Evolutionary conservation across 176 grass and related monocot genomes (phyloP).

Genomic region (Calamus simplicifolius): DNA sequence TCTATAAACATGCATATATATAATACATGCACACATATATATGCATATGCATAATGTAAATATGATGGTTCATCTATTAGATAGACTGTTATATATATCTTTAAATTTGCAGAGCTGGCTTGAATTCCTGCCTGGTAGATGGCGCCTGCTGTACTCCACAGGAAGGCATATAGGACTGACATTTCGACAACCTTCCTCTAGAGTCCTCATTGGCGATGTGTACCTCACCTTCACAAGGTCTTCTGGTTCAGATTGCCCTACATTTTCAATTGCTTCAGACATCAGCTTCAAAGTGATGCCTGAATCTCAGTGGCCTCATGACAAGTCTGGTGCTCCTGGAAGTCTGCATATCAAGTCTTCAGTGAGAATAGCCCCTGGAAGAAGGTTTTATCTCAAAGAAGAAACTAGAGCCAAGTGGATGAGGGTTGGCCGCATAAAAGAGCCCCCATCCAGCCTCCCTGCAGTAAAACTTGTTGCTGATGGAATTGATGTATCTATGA

Average conservation of each 20-base stretch:
- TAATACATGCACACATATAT: too few species aligned
- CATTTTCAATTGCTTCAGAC: conserved; percentile 49
- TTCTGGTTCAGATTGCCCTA: conserved; percentile 14
- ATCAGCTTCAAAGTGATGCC: conserved; percentile 84
- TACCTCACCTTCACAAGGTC: conserved; percentile 41
- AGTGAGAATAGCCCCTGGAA: conserved; percentile 45
- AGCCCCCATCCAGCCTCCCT: conserved; percentile 59
- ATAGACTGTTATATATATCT: conserved; percentile 9
- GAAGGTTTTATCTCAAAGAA: conserved; percentile 48
- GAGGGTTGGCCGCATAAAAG: conserved; percentile 33
- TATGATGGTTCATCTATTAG: too few species aligned
- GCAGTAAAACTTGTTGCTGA: conserved; percentile 34
- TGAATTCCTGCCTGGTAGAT: conserved; percentile 54
- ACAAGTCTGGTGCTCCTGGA: conserved; percentile 68
- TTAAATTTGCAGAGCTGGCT: conserved; percentile 58
- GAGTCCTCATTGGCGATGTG: conserved; percentile 56
- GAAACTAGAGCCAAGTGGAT: conserved; percentile 42
- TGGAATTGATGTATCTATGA: conserved; percentile 53
- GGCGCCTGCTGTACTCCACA: conserved; percentile 80
- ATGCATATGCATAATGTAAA: too few species aligned
- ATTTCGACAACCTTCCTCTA: conserved; percentile 59
- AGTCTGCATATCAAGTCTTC: conserved; percentile 40
- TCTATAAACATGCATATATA: too few species aligned
- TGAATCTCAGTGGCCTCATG: conserved; percentile 62
- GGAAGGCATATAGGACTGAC: conserved; percentile 86